Conservation (phyloP, 2,329 filamentous ascomycete genomes). For the Neopestalotiopsis rosae region DNA sequence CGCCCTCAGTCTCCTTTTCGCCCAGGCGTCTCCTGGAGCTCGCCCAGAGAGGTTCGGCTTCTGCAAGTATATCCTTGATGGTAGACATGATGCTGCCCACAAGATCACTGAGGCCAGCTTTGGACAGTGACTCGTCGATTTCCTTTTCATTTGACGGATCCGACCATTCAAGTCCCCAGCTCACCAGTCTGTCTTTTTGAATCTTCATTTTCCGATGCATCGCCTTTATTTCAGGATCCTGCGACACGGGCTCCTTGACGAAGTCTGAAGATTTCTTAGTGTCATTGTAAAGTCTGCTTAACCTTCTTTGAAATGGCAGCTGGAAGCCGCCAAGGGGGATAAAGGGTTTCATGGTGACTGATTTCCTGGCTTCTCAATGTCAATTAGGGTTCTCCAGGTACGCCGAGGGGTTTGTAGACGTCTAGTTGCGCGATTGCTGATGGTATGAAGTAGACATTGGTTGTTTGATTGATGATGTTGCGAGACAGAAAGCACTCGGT, state of each 20-base stretch:
- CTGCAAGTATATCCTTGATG: conserved; percentile 79
- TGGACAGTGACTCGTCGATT: conserved; percentile 74
- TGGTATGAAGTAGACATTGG: background rate
- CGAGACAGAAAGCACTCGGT: background rate
- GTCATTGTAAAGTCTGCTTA: conserved; percentile 79
- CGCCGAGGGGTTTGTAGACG: background rate
- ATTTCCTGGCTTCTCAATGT: background rate
- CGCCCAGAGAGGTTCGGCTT: conserved; percentile 75
- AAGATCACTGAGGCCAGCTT: conserved; percentile 76
- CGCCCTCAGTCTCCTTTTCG: conserved; percentile 45
- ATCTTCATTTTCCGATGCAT: conserved; percentile 80
- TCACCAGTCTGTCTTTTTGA: conserved; percentile 78
- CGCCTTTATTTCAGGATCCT: conserved; percentile 72
- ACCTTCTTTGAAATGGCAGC: conserved; percentile 64
- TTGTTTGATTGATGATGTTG: background rate
- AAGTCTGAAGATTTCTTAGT: conserved; percentile 81
- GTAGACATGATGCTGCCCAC: conserved; percentile 81
- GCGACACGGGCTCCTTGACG: conserved; percentile 67
- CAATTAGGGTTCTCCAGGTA: background rate
- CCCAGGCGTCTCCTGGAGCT: conserved; percentile 57
- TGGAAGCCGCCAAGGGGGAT: conserved; percentile 57
- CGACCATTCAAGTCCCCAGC: conserved; percentile 83
- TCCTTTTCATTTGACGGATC: conserved; percentile 69
- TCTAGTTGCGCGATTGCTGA: background rate
- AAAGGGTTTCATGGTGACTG: conserved; percentile 52